Evolutionary conservation across 352 stramenopile genomes (phyloP).

Genomic region (Phytopythium delawarense): DNA sequence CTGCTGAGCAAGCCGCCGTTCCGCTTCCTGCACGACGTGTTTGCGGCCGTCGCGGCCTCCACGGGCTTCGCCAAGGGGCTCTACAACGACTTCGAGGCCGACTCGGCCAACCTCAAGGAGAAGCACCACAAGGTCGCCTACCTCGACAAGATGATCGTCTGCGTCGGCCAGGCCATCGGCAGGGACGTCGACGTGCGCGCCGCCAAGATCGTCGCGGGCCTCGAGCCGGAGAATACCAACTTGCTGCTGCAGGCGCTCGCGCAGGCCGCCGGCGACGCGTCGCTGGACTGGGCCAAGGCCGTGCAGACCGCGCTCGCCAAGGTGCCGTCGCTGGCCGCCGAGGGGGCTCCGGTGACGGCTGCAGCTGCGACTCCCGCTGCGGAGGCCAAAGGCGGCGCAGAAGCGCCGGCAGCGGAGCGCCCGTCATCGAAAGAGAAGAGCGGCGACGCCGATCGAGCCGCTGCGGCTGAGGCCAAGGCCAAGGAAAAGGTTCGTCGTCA

Average conservation of each 20-base stretch:
- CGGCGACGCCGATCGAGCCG: conserved; percentile 15
- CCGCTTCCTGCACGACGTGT: conserved; percentile 95
- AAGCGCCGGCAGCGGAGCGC: conserved; percentile 16
- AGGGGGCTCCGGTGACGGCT: conserved; percentile 26
- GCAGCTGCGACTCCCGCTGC: conserved; percentile 10
- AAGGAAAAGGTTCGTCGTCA: conserved; percentile 28
- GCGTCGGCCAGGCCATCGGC: conserved; percentile 56
- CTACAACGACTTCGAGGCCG: conserved; percentile 78
- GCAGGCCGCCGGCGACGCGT: conserved; percentile 44
- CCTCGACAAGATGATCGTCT: conserved; percentile 87
- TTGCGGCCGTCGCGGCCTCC: conserved; percentile 79
- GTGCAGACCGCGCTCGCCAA: conserved; percentile 61
- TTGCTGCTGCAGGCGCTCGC: conserved; percentile 70
- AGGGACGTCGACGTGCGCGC: conserved; percentile 70
- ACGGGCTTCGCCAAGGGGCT: conserved; percentile 87
- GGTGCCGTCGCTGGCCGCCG: conserved; percentile 53
- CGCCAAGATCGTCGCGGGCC: conserved; percentile 81
- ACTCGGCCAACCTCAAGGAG: conserved; percentile 83
- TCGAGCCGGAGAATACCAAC: conserved; percentile 86
- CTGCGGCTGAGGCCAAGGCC: conserved; percentile 45
- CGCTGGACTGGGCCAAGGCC: conserved; percentile 61
- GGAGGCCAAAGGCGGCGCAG: conserved; percentile 20
- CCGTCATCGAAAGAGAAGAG: conserved; percentile 45
- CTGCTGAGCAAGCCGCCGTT: conserved; percentile 95
- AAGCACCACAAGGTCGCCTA: conserved; percentile 84